These are phyloP conservation scores for Puccinia hordei DNA, from an alignment of 1,284 basidiomycete species.

Conservation along the genomic window DNA sequence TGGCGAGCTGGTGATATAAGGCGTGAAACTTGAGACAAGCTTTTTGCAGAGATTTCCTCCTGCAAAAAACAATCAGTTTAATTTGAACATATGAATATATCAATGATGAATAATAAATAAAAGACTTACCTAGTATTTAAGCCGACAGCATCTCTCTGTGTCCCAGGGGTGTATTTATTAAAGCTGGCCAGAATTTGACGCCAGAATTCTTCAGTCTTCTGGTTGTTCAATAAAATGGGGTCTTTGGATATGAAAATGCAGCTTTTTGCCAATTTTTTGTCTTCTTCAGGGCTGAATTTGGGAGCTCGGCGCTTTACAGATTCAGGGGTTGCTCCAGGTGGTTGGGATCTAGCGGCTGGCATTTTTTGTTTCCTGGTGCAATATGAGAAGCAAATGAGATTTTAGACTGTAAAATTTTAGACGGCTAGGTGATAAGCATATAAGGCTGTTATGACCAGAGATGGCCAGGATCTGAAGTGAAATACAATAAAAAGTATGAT, in stretches of 20 bases:
- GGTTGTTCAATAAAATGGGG: not conserved
- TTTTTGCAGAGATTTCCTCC: not conserved
- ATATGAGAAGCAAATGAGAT: too few relatives aligned
- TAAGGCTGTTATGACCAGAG: too few relatives aligned
- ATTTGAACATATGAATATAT: not conserved
- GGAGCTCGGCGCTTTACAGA: too few relatives aligned
- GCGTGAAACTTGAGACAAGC: not conserved
- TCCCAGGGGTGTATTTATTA: not conserved
- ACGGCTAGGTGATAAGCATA: too few relatives aligned
- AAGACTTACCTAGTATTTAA: not conserved
- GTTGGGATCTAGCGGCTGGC: too few relatives aligned
- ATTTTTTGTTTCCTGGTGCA: too few relatives aligned
- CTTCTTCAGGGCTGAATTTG: not conserved
- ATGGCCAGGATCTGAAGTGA: too few relatives aligned
- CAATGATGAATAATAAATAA: not conserved
- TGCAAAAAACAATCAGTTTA: too few relatives aligned
- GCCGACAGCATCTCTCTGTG: not conserved
- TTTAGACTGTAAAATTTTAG: too few relatives aligned
- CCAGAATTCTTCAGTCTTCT: not conserved
- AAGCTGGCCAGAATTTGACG: not conserved
- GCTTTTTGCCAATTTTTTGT: conserved; percentile 5
- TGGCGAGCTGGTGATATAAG: not conserved
- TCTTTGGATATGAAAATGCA: not conserved
- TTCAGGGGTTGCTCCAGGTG: too few relatives aligned
- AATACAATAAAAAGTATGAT: too few relatives aligned